Evolutionary conservation across 2,329 filamentous ascomycete genomes (phyloP).

Genomic region (Colletotrichum sp.): DNA sequence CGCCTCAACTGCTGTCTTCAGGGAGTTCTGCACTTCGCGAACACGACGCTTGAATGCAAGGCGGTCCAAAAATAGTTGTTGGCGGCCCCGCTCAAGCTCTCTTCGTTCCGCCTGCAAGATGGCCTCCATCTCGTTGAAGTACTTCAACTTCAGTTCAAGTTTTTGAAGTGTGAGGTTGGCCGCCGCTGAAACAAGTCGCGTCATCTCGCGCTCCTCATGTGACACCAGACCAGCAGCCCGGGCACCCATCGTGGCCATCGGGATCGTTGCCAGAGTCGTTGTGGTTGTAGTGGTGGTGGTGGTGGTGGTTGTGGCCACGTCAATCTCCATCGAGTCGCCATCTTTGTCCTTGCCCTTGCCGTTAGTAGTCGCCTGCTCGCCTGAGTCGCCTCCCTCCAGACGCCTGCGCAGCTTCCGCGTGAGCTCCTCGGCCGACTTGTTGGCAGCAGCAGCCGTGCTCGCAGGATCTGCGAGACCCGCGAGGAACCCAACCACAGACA

Average conservation of each 20-base stretch:
- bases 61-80: conserved; percentile 92
- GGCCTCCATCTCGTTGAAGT: conserved; percentile 95
- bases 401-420: conserved; percentile 79
- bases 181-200: conserved; percentile 86
- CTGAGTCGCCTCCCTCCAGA: conserved; percentile 63
- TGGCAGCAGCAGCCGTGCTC: conserved; percentile 88
- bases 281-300: conserved; percentile 57
- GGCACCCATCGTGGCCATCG: conserved; percentile 84
- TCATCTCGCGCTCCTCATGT: conserved; percentile 96
- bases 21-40: conserved; percentile 77
- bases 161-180: conserved; percentile 96
- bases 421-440: conserved; percentile 85
- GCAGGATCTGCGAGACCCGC: conserved; percentile 89
- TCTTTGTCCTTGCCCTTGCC: conserved; percentile 65
- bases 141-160: conserved; percentile 91
- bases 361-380: conserved; percentile 42
- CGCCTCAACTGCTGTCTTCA: conserved; percentile 59
- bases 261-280: conserved; percentile 72
- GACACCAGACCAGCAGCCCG: conserved; percentile 88
- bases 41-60: conserved; percentile 89
- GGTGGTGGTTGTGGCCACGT: conserved; percentile 49
- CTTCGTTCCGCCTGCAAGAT: conserved; percentile 90
- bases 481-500: conserved; percentile 95
- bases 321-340: conserved; percentile 68
- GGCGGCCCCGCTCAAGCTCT: conserved; percentile 88